Evolutionary conservation across 805 yeast genomes (phyloP), one percentile per base, ranked within the genome.

Genomic region (Teunomyces kruisii): DNA sequence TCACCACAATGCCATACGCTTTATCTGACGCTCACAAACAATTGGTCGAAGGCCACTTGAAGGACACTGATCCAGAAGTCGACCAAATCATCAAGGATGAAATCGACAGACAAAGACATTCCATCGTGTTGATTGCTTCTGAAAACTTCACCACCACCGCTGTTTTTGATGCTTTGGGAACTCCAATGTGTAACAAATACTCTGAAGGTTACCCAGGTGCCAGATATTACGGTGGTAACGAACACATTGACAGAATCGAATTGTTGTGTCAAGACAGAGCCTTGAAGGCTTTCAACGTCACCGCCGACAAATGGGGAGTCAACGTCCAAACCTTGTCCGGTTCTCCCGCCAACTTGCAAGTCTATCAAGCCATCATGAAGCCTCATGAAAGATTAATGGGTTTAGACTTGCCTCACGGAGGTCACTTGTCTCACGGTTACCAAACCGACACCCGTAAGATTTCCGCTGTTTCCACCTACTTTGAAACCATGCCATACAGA

Each of bases 171-270:
- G 81, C 89, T 40, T 78, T 92, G 60, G 98, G 98, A 53, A 86
- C 97, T 22, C 96, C 88, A 65, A 89, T 92, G 96, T 91, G 88
- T 69, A 92, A 92, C 80, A 92, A 92, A 75, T 92, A 92, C 74
- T 90, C 97, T 9, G 99, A 92, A 72, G 98, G 98, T 53, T 92
- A 92, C 72, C 99, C 99, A 33, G 96, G 96, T 55, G 96, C 90
- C 52, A 83, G 99, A 68, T 92, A 92, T 76, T 92, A 92, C 66
- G 99, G 99, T 68, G 99, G 99, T 67, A 92, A 92, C 65, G 90
- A 92, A 71, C 86, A 82, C 72, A 92, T 92, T 59, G 99, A 92
- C 73, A 78, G 82, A 74, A 89, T 88, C 60, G 99, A 92, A 75
- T 68, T 81, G 10, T 73, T 92, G 47, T 92, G 98, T 73, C 97